Evolutionary conservation across 192 early-diverging fungal genomes (phyloP).

Genomic region (Dissophora ornata): DNA sequence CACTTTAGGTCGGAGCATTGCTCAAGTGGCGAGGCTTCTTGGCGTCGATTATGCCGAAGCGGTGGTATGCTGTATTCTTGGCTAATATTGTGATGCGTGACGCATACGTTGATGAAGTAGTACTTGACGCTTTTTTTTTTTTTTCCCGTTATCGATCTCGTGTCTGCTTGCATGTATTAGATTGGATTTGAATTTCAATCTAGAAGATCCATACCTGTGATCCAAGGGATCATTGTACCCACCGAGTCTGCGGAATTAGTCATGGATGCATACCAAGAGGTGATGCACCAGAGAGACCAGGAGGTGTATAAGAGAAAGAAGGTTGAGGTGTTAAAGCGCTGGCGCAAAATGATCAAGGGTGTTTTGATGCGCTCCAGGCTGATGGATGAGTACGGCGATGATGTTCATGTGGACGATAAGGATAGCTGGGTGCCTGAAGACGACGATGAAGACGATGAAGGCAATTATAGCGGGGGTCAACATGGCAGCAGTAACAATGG

Average conservation of each 20-base stretch:
- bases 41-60: slow-evolving; percentile 86
- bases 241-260: slow-evolving; percentile 68
- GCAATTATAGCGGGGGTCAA: not conserved
- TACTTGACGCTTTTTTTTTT: too few species aligned
- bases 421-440: slow-evolving; percentile 22
- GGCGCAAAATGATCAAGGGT: slow-evolving; percentile 67
- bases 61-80: slow-evolving; percentile 73
- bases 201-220: slow-evolving; percentile 68
- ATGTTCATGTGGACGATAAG: slow-evolving; percentile 17
- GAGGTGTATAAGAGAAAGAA: slow-evolving; percentile 55
- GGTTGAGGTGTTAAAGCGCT: slow-evolving; percentile 58
- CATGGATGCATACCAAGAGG: slow-evolving; percentile 60
- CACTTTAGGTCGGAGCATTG: slow-evolving; percentile 64
- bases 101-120: too few species aligned
- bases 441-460: slow-evolving; percentile 9
- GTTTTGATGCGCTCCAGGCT: slow-evolving; percentile 64
- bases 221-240: slow-evolving; percentile 77
- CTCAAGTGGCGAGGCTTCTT: slow-evolving; percentile 75
- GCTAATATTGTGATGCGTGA: too few species aligned
- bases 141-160: not conserved
- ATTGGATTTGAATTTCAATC: slow-evolving; percentile 77
- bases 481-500: too few species aligned
- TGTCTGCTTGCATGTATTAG: slow-evolving; percentile 43
- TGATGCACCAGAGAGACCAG: slow-evolving; percentile 42
- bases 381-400: slow-evolving; percentile 65